Evolutionary conservation across 1,139 yeast species (phyloP).

Genomic region (Entelexis sorbosivorans): DNA sequence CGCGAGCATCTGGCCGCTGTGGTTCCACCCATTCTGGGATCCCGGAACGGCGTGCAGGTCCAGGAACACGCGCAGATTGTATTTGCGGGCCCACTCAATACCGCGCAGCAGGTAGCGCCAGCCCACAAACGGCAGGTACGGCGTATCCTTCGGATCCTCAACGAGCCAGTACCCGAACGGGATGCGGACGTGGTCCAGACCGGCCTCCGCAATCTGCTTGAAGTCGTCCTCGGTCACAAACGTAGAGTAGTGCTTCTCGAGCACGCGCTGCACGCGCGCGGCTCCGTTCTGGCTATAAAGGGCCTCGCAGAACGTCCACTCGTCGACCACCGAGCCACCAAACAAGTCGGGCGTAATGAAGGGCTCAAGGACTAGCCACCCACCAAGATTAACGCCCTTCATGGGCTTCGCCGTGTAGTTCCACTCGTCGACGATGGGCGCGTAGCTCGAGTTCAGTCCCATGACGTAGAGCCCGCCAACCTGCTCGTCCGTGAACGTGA

Average conservation of each 20-base stretch:
- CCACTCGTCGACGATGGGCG: slow-evolving; percentile 27
- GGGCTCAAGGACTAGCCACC: slow-evolving; percentile 81
- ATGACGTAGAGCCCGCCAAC: slow-evolving; percentile 32
- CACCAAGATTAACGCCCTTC: slow-evolving; percentile 79
- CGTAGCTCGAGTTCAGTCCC: slow-evolving; percentile 31
- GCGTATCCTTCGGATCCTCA: slow-evolving; percentile 48
- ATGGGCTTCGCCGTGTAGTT: slow-evolving; percentile 44
- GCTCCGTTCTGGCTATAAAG: slow-evolving; percentile 54
- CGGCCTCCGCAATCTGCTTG: slow-evolving; percentile 43
- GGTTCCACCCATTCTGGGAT: slow-evolving; percentile 95
- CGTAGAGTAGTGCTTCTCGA: slow-evolving; percentile 64
- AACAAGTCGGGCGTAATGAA: slow-evolving; percentile 79
- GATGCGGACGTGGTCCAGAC: slow-evolving; percentile 76
- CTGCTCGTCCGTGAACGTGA: slow-evolving; percentile 30
- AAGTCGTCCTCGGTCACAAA: slow-evolving; percentile 75
- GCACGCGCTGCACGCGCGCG: slow-evolving; percentile 42
- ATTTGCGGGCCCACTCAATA: slow-evolving; percentile 56
- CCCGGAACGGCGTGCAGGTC: slow-evolving; percentile 96
- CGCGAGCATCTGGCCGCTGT: slow-evolving; percentile 68
- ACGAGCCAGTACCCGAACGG: slow-evolving; percentile 95
- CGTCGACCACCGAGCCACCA: slow-evolving; percentile 68
- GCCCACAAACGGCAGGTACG: slow-evolving; percentile 84
- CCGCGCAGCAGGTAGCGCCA: slow-evolving; percentile 61
- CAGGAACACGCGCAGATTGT: slow-evolving; percentile 69
- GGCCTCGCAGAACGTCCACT: slow-evolving; percentile 52